Evolutionary conservation across 805 yeast genomes (phyloP).

Genomic region (Pichia rugopelliculosa): DNA sequence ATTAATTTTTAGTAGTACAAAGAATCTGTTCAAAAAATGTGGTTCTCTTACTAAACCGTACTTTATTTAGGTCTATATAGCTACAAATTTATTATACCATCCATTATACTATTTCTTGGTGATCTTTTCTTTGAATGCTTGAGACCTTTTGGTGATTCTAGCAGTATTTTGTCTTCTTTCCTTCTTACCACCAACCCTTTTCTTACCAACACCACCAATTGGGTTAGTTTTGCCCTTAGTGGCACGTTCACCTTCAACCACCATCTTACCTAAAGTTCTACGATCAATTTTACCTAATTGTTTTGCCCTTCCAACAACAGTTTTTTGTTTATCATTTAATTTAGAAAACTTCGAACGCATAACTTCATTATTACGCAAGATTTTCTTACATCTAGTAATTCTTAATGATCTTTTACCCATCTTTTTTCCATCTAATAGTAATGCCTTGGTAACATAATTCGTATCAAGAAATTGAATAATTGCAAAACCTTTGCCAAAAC

Average conservation of each 20-base stretch:
- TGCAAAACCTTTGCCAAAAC: slow-evolving; percentile 96
- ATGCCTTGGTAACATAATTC: slow-evolving; percentile 70
- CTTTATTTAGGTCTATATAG: no score
- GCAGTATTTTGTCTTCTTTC: slow-evolving; percentile 50
- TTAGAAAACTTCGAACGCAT: slow-evolving; percentile 16
- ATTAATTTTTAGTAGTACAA: no score
- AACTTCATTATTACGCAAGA: slow-evolving; percentile 23
- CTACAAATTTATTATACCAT: background rate
- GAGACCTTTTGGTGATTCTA: slow-evolving; percentile 45
- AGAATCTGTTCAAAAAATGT: no score
- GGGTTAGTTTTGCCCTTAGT: slow-evolving; percentile 44
- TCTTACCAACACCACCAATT: slow-evolving; percentile 45
- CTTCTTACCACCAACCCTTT: slow-evolving; percentile 44
- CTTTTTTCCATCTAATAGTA: slow-evolving; percentile 67
- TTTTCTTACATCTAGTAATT: slow-evolving; percentile 59
- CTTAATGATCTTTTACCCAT: slow-evolving; percentile 58
- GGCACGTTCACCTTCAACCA: slow-evolving; percentile 76
- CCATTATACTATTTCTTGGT: background rate
- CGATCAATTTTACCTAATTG: slow-evolving; percentile 76
- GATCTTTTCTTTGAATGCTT: slow-evolving; percentile 23
- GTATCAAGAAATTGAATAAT: slow-evolving; percentile 81
- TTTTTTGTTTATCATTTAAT: slow-evolving; percentile 60
- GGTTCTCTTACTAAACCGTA: no score
- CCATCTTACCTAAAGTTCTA: slow-evolving; percentile 51
- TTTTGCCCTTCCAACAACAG: slow-evolving; percentile 74